Percentiles rank a stretch among this genome's conserved stretches.
Conservation (phyloP, 2,329 filamentous ascomycete species). For the Phaeosphaeriaceae sp. region DNA sequence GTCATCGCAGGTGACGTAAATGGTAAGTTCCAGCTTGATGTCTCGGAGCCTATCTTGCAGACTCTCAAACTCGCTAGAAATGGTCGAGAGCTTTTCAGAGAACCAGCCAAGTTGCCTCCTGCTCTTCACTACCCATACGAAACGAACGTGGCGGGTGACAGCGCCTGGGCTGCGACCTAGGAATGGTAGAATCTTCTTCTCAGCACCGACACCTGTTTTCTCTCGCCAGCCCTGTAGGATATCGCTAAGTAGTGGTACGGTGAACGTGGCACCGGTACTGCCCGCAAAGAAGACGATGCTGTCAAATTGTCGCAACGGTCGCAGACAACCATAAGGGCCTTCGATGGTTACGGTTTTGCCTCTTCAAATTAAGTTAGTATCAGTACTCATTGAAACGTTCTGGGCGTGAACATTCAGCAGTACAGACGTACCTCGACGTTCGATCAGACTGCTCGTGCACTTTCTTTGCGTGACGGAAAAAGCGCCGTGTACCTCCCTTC, state of each 20-base stretch:
- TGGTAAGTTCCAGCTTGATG: conserved; percentile 58
- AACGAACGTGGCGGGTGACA: conserved; percentile 59
- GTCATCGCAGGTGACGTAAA: conserved; percentile 64
- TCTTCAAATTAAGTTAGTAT: conserved; percentile 4
- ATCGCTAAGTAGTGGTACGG: conserved; percentile 62
- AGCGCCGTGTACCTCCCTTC: conserved; percentile 59
- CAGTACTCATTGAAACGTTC: background rate
- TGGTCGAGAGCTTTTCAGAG: conserved; percentile 55
- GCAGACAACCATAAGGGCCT: conserved; percentile 61
- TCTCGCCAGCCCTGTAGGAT: conserved; percentile 58
- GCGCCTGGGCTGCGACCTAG: conserved; percentile 32
- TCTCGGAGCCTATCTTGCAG: conserved; percentile 46
- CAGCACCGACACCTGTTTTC: conserved; percentile 17
- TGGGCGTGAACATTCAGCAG: too few species aligned
- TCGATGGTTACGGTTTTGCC: conserved; percentile 57
- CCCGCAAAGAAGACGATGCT: conserved; percentile 66
- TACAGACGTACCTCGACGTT: conserved; percentile 17
- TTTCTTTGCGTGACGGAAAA: conserved; percentile 61
- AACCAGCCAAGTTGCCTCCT: conserved; percentile 62
- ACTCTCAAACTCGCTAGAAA: conserved; percentile 52
- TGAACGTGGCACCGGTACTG: conserved; percentile 67
- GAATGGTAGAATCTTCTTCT: conserved; percentile 11
- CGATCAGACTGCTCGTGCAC: conserved; percentile 18
- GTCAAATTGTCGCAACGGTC: conserved; percentile 66
- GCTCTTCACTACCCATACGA: conserved; percentile 67